Conservation (phyloP, 208 protist species). For the Trypanosoma lewisi region DNA sequence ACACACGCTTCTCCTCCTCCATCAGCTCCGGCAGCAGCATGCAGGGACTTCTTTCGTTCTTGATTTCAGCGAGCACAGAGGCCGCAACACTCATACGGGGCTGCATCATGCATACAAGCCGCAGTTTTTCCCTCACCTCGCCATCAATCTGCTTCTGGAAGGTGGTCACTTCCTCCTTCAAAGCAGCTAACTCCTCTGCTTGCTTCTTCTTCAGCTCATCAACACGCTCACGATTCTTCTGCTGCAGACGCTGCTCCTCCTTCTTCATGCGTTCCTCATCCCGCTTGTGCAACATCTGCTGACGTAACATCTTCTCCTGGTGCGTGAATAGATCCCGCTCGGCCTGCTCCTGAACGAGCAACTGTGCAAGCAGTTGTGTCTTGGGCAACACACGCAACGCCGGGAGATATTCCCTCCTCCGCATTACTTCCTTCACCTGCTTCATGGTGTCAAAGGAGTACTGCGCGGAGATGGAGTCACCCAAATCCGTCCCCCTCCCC, state of each 20-base stretch:
- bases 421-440: constrained; percentile 55
- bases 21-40: constrained; percentile 55
- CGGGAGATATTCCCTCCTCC: constrained; percentile 43
- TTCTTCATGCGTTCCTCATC: constrained; percentile 42
- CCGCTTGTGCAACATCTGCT: constrained; percentile 44
- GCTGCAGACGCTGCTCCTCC: constrained; percentile 40
- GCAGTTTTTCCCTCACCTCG: constrained; percentile 55
- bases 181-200: constrained; percentile 40
- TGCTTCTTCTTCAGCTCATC: constrained; percentile 60
- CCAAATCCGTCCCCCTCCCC: constrained; percentile 3
- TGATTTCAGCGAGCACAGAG: constrained; percentile 45
- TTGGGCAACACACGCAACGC: constrained; percentile 59
- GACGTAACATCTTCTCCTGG: constrained; percentile 45
- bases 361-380: constrained; percentile 51
- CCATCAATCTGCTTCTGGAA: constrained; percentile 40
- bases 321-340: constrained; percentile 39
- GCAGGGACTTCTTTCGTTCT: constrained; percentile 39
- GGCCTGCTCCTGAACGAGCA: constrained; percentile 45
- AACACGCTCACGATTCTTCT: constrained; percentile 29
- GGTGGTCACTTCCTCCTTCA: constrained; percentile 33
- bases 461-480: constrained; percentile 1
- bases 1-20: constrained; percentile 63
- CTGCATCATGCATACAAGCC: constrained; percentile 45
- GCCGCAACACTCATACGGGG: constrained; percentile 41
- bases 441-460: constrained; percentile 48